phyloP scores from a whole-genome alignment of 805 yeast genomes.

The Sugiyamaella smithiae region DNA sequence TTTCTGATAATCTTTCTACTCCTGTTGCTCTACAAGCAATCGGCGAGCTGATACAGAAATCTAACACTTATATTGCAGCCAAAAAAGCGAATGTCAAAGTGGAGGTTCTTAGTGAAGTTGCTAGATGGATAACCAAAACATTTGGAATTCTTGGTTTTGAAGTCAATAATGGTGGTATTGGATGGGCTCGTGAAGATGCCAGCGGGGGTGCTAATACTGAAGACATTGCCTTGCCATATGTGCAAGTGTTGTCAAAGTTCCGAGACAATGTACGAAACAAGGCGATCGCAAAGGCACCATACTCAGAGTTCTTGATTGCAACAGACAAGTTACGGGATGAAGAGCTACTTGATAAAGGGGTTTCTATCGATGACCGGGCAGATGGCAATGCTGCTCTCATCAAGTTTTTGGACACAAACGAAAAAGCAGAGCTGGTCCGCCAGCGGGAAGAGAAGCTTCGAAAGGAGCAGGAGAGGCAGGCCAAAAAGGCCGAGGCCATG shows the following conservation, averaged over 20 bases:
- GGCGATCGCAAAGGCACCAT: conserved; percentile 62
- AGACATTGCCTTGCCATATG: conserved; percentile 74
- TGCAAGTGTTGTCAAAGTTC: conserved; percentile 71
- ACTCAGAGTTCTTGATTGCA: conserved; percentile 55
- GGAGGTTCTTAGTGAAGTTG: conserved; percentile 63
- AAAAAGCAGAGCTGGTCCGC: conserved; percentile 59
- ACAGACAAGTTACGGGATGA: conserved; percentile 72
- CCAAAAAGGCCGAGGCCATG: conserved; percentile 48
- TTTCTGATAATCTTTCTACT: conserved; percentile 85
- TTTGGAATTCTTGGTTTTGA: conserved; percentile 74
- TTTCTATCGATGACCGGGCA: conserved; percentile 84
- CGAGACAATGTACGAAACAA: conserved; percentile 75
- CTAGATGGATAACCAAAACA: conserved; percentile 68
- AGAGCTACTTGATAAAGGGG: conserved; percentile 70
- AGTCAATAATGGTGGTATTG: conserved; percentile 63
- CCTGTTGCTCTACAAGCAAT: conserved; percentile 68
- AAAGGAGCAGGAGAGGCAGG: conserved; percentile 52
- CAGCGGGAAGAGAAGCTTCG: conserved; percentile 56
- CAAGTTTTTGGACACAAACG: conserved; percentile 71
- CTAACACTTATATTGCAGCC: conserved; percentile 70
- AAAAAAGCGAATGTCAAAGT: conserved; percentile 50
- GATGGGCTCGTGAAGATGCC: conserved; percentile 60
- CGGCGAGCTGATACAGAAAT: conserved; percentile 62
- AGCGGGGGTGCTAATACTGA: conserved; percentile 42
- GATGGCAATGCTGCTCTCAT: conserved; percentile 76